These are phyloP conservation scores for Boletus patriciae DNA, from an alignment of 768 basidiomycete genomes.

Conservation along the genomic window DNA sequence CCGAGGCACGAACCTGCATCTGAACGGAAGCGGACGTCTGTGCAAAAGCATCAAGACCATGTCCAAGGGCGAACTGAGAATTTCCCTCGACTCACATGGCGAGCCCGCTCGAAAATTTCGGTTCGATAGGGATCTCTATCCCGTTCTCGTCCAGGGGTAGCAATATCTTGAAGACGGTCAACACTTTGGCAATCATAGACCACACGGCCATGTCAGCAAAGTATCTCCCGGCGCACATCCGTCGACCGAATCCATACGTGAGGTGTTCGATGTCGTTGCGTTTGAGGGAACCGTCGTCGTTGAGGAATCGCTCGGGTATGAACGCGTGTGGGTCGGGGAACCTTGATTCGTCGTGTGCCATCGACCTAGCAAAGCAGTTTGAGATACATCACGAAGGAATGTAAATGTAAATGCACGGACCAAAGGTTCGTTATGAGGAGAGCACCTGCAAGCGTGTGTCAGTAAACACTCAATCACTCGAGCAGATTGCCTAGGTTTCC, in stretches of 20 bases:
- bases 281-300: slow-evolving; percentile 24
- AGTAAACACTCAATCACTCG: neutral
- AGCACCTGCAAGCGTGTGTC: neutral
- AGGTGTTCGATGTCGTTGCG: slow-evolving; percentile 3
- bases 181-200: slow-evolving; percentile 11
- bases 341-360: slow-evolving; percentile 25
- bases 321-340: slow-evolving; percentile 39
- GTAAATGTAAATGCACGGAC: slow-evolving; percentile 1
- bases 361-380: slow-evolving; percentile 10
- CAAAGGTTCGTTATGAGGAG: slow-evolving; percentile 6
- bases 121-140: slow-evolving; percentile 6
- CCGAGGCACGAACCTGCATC: slow-evolving; percentile 6
- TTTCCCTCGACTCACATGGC: slow-evolving; percentile 1
- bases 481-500: no score
- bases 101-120: neutral
- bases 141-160: slow-evolving; percentile 12
- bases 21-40: slow-evolving; percentile 6
- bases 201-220: slow-evolving; percentile 23
- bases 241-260: slow-evolving; percentile 27
- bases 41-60: neutral
- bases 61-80: neutral
- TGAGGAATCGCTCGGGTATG: no score
- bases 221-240: slow-evolving; percentile 24
- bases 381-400: neutral
- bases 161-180: slow-evolving; percentile 16